Conservation (phyloP, 208 protist species). For the Leishmania braziliensis region DNA sequence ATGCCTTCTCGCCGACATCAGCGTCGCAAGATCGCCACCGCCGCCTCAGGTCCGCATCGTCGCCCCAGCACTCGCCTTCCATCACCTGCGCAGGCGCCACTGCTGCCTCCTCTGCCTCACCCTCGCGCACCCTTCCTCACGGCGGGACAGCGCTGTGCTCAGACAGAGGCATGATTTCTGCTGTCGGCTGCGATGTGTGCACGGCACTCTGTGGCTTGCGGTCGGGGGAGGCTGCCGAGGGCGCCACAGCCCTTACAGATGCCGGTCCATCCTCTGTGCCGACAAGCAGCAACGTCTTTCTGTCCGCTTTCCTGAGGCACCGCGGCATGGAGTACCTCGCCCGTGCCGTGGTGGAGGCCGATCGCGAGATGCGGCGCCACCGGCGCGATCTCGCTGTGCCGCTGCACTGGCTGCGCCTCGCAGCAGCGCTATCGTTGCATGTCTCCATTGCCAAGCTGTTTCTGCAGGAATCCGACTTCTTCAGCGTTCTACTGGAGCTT, state of each 20-base stretch:
- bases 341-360: conserved; percentile 15
- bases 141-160: not conserved
- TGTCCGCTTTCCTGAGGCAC: conserved; percentile 28
- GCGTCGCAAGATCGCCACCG: conserved; percentile 11
- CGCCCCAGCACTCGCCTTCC: not conserved
- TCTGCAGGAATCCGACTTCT: conserved; percentile 38
- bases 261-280: not conserved
- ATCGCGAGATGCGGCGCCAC: conserved; percentile 24
- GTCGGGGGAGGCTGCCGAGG: not conserved
- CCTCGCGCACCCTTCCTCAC: not conserved
- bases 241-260: not conserved
- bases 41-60: not conserved
- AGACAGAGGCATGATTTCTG: conserved; percentile 9
- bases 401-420: conserved; percentile 47
- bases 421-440: conserved; percentile 68
- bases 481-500: conserved; percentile 68
- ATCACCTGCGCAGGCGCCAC: not conserved
- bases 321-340: conserved; percentile 25
- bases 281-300: conserved; percentile 4
- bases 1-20: conserved; percentile 4
- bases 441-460: conserved; percentile 42
- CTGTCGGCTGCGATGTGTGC: conserved; percentile 27
- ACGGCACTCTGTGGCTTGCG: conserved; percentile 8
- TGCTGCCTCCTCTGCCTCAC: not conserved
- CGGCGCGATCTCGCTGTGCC: conserved; percentile 27